A percentile compares a stretch with the other conserved stretches of the same genome.
Conservation (phyloP, 257 asterid species). For the Rehmannia glutinosa region DNA sequence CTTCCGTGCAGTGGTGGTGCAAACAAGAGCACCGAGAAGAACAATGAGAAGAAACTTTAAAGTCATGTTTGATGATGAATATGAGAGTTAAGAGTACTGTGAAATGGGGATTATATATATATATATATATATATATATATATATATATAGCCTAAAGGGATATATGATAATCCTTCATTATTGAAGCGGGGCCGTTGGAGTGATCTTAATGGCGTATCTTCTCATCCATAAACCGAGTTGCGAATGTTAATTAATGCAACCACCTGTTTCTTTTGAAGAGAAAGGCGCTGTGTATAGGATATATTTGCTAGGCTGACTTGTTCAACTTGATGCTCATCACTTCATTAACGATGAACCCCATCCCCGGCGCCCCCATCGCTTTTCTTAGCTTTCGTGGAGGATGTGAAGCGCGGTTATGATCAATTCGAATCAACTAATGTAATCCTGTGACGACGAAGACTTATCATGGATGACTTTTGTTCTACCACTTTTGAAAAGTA, state of each 20-base stretch:
- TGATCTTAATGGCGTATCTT: background rate
- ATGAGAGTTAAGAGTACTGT: too few species aligned
- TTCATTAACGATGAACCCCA: too few species aligned
- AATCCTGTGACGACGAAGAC: too few species aligned
- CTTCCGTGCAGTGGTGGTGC: slow-evolving; percentile 21
- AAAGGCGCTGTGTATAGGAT: background rate
- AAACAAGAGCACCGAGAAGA: slow-evolving; percentile 21
- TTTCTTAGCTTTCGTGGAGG: too few species aligned
- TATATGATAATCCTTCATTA: background rate
- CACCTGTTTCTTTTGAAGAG: background rate
- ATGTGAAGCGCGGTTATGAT: too few species aligned
- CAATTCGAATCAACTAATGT: too few species aligned
- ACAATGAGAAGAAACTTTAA: slow-evolving; percentile 15
- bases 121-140: too few species aligned
- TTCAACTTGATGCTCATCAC: slow-evolving; percentile 9
- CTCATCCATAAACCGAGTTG: slow-evolving; percentile 11
- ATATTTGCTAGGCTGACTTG: too few species aligned
- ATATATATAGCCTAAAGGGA: background rate
- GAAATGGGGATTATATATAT: background rate
- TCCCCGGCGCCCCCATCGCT: too few species aligned
- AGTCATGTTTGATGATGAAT: slow-evolving; percentile 7
- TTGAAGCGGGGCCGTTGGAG: too few species aligned
- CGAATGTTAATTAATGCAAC: background rate
- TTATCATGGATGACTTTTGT: background rate
- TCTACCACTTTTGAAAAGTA: background rate